Evolutionary conservation across 1,284 basidiomycete species (phyloP), one percentile per base, ranked within the genome.

Genomic region (Wolfiporia cocos): DNA sequence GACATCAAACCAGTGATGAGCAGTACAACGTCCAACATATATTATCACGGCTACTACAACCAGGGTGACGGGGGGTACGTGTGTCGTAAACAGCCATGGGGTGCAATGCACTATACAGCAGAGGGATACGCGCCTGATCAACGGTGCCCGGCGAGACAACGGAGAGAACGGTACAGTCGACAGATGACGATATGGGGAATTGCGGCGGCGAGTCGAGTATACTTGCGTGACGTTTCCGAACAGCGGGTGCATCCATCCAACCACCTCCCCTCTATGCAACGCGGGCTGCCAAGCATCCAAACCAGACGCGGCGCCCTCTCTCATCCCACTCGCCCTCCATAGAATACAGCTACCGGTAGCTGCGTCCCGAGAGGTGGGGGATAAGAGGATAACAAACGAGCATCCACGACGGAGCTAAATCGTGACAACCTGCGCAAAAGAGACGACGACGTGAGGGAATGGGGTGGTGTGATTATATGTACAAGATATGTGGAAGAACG

Each of bases 251-350:
- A 20, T 19, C 17, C 35, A 34, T 30, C 40, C 22, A 22, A 20
- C 18, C 23, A 17, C 37, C 37, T 20, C 26, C 32, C 37, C 37
- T 43, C 36, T 28, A 14, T 18, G 11, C 26, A 29, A 39, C 29
- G 32, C 23, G 12, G 19, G 22, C 26, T 39, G 30, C 35, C 45
- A 26, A 36, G 46, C 48, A 41, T 47, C 54, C 47, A 43, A 44
- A 61, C 62, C 61, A 65, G 62, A 66, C 74, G 69, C 70, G 75
- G 65, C 67, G 81, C 82, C 81, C 82, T 86, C 83, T 86, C 77
- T 67, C 66, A 67, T 67, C 71, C 65, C 67, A 55, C 81, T 63
- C 74, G 67, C 80, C 79, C 74, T 73, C 71, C 41, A 51, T 53
- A 53, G 55, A 53, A 51, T 51, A 54, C 52, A 46, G 44, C 52